Percentiles rank a stretch among this genome's conserved stretches.
phyloP scores from a whole-genome alignment of 805 yeast species.

The Candida boleticola region DNA sequence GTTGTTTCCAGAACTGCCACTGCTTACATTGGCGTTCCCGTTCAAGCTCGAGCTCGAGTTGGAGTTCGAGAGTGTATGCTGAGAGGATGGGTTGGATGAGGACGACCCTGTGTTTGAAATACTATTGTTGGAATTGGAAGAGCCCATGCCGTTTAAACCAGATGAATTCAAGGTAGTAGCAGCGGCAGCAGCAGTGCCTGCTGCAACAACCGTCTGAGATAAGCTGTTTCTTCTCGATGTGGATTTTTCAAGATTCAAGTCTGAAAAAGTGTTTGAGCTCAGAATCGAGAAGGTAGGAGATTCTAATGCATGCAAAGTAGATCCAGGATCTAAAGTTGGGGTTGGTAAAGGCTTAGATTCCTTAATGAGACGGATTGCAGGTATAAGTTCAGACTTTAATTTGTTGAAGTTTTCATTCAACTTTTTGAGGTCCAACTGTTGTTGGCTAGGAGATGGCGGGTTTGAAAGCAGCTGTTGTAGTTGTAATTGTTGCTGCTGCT shows the following conservation, averaged over 20 bases:
- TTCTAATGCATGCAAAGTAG: slow-evolving; percentile 14
- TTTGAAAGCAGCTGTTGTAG: slow-evolving; percentile 9
- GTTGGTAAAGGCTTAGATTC: slow-evolving; percentile 70
- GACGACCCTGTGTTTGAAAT: not conserved
- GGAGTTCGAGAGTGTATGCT: not conserved
- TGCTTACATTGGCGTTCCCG: not conserved
- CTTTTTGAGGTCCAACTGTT: slow-evolving; percentile 30
- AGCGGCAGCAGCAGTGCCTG: slow-evolving; percentile 1
- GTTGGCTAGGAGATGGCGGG: slow-evolving; percentile 13
- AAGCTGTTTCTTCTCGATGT: slow-evolving; percentile 12
- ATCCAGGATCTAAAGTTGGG: slow-evolving; percentile 50
- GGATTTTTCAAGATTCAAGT: slow-evolving; percentile 3
- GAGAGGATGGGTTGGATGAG: not conserved
- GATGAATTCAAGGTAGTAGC: not conserved
- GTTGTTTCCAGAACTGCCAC: not conserved
- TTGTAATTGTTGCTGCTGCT: slow-evolving; percentile 8
- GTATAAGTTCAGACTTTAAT: slow-evolving; percentile 63
- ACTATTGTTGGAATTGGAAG: slow-evolving; percentile 19
- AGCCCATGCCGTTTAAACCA: not conserved
- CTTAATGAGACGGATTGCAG: slow-evolving; percentile 58
- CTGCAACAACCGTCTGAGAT: slow-evolving; percentile 1
- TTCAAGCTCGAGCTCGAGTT: slow-evolving; percentile 1
- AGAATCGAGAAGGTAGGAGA: slow-evolving; percentile 30
- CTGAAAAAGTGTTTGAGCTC: slow-evolving; percentile 11
- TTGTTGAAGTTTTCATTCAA: slow-evolving; percentile 54